These are phyloP conservation scores for Emergomyces orientalis DNA, from an alignment of 2,329 filamentous ascomycete genomes.

Conservation along the genomic window DNA sequence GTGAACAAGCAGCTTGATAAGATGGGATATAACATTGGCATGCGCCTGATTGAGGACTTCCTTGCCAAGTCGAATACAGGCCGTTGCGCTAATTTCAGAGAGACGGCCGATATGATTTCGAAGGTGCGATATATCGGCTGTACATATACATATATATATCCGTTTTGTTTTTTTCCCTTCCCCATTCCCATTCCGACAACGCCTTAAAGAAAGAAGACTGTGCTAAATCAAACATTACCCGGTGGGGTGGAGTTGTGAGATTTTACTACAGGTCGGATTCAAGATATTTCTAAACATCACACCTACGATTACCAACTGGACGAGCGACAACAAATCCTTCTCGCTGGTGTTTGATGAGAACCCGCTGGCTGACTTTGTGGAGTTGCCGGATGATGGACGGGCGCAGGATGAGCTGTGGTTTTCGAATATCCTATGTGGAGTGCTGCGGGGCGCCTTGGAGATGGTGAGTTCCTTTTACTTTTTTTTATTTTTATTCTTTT, in stretches of 20 bases:
- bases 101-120: conserved; percentile 93
- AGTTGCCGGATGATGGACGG: conserved; percentile 87
- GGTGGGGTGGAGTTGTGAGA: too few relatives aligned
- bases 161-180: background rate
- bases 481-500: background rate
- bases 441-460: conserved; percentile 80
- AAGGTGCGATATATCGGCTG: conserved; percentile 66
- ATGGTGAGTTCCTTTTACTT: conserved; percentile 56
- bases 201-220: background rate
- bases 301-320: conserved; percentile 90
- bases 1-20: conserved; percentile 97
- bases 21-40: conserved; percentile 98
- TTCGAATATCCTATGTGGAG: conserved; percentile 91
- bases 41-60: conserved; percentile 94
- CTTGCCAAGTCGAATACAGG: conserved; percentile 89
- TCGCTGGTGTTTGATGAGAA: conserved; percentile 96
- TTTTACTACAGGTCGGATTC: conserved; percentile 66
- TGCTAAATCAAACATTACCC: too few relatives aligned
- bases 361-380: conserved; percentile 91
- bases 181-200: background rate
- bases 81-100: conserved; percentile 82
- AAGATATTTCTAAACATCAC: conserved; percentile 99
- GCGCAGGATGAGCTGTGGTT: conserved; percentile 98
- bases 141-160: background rate
- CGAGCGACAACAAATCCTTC: conserved; percentile 90